Evolutionary conservation across 371 early-diverging fungal genomes (phyloP).

Genomic region (Dichotomocladium elegans): DNA sequence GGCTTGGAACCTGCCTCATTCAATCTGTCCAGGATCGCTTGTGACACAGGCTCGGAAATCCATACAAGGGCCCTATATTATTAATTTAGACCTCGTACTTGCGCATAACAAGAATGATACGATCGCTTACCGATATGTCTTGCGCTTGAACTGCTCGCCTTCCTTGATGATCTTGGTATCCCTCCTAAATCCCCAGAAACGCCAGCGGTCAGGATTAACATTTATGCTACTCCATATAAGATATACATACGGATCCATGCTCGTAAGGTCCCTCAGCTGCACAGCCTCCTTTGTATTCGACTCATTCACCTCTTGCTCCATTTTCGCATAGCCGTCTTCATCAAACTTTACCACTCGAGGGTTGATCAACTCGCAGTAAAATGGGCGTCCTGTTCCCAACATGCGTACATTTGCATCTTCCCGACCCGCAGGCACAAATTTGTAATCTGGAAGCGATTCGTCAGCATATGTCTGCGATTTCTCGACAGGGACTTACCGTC

Average conservation of each 20-base stretch:
- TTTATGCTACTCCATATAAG: background rate
- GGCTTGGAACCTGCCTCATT: conserved; percentile 39
- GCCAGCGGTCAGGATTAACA: too few species aligned
- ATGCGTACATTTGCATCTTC: conserved; percentile 98
- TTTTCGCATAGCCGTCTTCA: conserved; percentile 36
- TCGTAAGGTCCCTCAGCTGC: conserved; percentile 48
- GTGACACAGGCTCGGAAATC: conserved; percentile 53
- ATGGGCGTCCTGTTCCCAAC: conserved; percentile 94
- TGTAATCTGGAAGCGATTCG: conserved; percentile 42
- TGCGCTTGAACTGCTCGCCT: conserved; percentile 81
- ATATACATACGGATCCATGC: conserved; percentile 30
- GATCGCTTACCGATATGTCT: conserved; percentile 71
- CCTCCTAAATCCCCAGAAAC: too few species aligned
- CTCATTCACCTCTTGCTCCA: conserved; percentile 57
- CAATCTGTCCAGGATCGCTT: conserved; percentile 49
- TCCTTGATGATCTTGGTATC: conserved; percentile 75
- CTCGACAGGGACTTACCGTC: conserved; percentile 4
- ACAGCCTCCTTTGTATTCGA: conserved; percentile 46
- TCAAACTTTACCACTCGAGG: conserved; percentile 48
- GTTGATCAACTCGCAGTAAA: conserved; percentile 84
- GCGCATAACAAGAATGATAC: too few species aligned
- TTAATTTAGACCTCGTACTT: background rate
- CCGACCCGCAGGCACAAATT: conserved; percentile 88
- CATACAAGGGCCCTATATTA: conserved; percentile 65
- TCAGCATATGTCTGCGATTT: background rate